Evolutionary conservation across 495 filamentous ascomycete genomes (phyloP), one percentile per base, ranked within the genome.

Genomic region (Aspergillus mulundensis): DNA sequence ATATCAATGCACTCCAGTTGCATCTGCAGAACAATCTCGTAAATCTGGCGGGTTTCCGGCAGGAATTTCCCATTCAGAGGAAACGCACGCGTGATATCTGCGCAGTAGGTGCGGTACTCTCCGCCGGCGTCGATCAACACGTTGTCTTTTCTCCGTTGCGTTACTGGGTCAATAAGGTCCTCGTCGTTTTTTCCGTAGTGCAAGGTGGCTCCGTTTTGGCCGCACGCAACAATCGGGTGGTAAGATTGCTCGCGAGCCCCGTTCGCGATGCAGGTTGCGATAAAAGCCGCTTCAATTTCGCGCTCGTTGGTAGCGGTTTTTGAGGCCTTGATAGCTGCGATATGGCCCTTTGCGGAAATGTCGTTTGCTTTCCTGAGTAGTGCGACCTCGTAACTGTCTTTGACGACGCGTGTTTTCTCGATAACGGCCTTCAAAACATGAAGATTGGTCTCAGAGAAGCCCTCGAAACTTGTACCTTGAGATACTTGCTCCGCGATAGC

Each of bases 11-110:
- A 88, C 47, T 86, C 79, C 14, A 72, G 73, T 71, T 97, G 92
- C 92, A 97, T 97, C 63, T 83, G 70, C 14, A 91, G 75, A 2
- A 96, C 92, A 40, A 95, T 86, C 53, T 92, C 82, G 71, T 97
- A 97, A 60, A 96, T 89, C 58, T 83, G 80, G 32, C 81, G 73
- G 51, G 84, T 87, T 72, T 96, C 88, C 25, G 71, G 65, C 8
- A 77, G 80, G 69, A 95, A 96, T 56, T 77, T 84, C 30, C 91
- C 91, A 19, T 75, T 81, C 60, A 96, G 81, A 34, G 92, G 92
- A 59, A 95, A 91, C 0, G 87, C 89, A 49, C 92, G 81, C n/a
- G 92, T 96, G 56, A 97, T 89, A 71, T 97, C 92, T 5, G 88
- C 78, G 47, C 87, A 88, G 65, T 97, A 97, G 60, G 85, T 87